phyloP scores from a whole-genome alignment of 768 basidiomycete genomes.

The Lentinula detonsa region DNA sequence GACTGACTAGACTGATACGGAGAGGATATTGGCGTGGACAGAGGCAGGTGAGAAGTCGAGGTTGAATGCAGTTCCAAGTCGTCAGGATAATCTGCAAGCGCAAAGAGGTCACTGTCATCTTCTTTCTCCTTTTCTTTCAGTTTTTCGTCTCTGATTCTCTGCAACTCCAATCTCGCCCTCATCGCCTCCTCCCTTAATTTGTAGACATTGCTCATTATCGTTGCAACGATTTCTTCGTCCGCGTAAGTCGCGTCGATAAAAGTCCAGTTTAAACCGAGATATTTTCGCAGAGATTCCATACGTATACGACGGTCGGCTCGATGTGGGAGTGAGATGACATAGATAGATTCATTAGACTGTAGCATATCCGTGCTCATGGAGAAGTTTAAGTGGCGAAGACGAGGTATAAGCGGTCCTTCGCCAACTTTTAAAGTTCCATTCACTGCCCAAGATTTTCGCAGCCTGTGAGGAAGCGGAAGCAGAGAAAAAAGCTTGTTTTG shows the following conservation, averaged over 20 bases:
- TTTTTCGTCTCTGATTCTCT: not conserved
- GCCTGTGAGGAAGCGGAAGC: not conserved
- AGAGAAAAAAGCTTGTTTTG: not conserved
- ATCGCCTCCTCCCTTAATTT: not conserved
- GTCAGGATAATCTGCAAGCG: not conserved
- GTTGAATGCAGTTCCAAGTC: not conserved
- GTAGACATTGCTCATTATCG: not conserved
- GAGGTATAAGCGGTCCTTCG: not conserved
- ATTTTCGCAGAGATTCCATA: conserved; percentile 2
- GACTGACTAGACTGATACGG: not conserved
- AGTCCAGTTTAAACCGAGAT: conserved; percentile 2
- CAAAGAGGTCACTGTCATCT: not conserved
- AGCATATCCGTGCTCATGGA: not conserved
- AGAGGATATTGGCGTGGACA: too few species aligned
- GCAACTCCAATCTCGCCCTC: not conserved
- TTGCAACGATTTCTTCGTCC: not conserved
- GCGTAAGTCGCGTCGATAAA: not conserved
- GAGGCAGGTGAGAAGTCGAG: not conserved
- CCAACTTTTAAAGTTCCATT: not conserved
- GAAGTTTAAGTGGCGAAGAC: not conserved
- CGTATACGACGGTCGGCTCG: not conserved
- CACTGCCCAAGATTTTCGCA: not conserved
- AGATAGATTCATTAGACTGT: not conserved
- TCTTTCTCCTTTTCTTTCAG: not conserved
- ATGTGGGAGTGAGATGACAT: conserved; percentile 2